A percentile compares a stretch with the other conserved stretches of the same genome.
These are phyloP conservation scores for Hypoxylon sp. DNA, from an alignment of 2,329 filamentous ascomycete genomes.

Conservation along the genomic window DNA sequence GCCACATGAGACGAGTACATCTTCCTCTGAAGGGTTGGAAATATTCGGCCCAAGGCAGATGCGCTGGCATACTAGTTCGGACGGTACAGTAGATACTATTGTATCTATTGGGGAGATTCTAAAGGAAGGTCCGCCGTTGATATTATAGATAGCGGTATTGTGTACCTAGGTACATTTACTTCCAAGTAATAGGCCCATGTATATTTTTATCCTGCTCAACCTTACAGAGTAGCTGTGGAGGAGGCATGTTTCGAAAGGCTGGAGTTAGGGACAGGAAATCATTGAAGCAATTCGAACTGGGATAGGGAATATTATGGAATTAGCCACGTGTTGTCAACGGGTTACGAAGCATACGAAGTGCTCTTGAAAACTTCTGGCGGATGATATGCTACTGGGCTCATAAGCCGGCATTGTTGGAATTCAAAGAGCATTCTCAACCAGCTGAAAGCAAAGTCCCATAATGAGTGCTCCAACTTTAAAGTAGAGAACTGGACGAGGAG, in stretches of 20 bases:
- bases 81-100: conserved; percentile 41
- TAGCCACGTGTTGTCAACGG: conserved; percentile 19
- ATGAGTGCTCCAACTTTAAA: background rate
- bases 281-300: conserved; percentile 23
- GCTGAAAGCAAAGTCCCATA: background rate
- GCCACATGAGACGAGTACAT: conserved; percentile 27
- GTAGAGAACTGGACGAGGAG: background rate
- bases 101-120: conserved; percentile 48
- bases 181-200: conserved; percentile 6
- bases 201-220: conserved; percentile 15
- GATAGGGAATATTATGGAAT: conserved; percentile 11
- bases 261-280: conserved; percentile 31
- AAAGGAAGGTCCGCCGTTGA: conserved; percentile 37
- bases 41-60: conserved; percentile 45
- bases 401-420: conserved; percentile 12
- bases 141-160: conserved; percentile 8
- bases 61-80: conserved; percentile 37
- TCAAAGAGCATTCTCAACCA: conserved; percentile 5
- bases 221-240: conserved; percentile 12
- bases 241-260: conserved; percentile 13
- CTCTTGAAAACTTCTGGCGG: background rate
- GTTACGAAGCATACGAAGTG: conserved; percentile 2
- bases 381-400: conserved; percentile 2
- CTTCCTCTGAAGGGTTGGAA: conserved; percentile 35
- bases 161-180: background rate